Evolutionary conservation across 2,329 filamentous ascomycete genomes (phyloP).

Genomic region (Aspergillus viridinutans): DNA sequence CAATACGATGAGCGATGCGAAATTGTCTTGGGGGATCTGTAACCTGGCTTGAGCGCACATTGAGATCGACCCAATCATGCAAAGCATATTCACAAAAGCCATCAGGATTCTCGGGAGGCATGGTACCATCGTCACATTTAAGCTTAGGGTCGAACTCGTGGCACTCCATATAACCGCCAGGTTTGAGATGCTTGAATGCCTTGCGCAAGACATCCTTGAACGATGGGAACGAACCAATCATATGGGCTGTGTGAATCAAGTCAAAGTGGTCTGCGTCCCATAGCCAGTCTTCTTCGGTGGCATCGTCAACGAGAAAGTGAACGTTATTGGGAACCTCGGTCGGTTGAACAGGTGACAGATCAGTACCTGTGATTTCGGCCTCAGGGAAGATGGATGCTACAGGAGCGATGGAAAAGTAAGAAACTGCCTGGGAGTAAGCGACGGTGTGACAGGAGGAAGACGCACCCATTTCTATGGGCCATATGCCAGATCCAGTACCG

Average conservation of each 20-base stretch:
- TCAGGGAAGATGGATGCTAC: constrained; percentile 49
- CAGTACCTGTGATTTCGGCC: constrained; percentile 58
- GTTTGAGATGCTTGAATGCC: constrained; percentile 49
- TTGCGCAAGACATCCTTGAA: constrained; percentile 54
- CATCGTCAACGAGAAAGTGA: constrained; percentile 69
- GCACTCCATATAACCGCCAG: constrained; percentile 51
- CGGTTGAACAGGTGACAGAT: constrained; percentile 66
- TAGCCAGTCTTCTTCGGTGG: constrained; percentile 58
- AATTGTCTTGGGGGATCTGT: constrained; percentile 44
- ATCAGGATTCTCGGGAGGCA: constrained; percentile 43
- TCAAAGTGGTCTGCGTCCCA: constrained; percentile 51
- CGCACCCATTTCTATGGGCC: constrained; percentile 64
- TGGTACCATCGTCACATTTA: constrained; percentile 52
- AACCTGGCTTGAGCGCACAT: constrained; percentile 42
- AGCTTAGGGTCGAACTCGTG: constrained; percentile 44
- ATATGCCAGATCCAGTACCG: constrained; percentile 61
- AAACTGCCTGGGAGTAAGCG: constrained; percentile 7
- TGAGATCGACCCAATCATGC: constrained; percentile 46
- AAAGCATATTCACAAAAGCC: constrained; percentile 37
- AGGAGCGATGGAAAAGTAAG: constrained; percentile 18
- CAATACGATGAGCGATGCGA: constrained; percentile 51
- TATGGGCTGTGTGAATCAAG: constrained; percentile 56
- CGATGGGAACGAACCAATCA: constrained; percentile 55
- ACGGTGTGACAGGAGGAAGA: constrained; percentile 1
- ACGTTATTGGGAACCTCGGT: constrained; percentile 66